phyloP scores from a whole-genome alignment of 805 yeast species.

The Ogataea pini region DNA sequence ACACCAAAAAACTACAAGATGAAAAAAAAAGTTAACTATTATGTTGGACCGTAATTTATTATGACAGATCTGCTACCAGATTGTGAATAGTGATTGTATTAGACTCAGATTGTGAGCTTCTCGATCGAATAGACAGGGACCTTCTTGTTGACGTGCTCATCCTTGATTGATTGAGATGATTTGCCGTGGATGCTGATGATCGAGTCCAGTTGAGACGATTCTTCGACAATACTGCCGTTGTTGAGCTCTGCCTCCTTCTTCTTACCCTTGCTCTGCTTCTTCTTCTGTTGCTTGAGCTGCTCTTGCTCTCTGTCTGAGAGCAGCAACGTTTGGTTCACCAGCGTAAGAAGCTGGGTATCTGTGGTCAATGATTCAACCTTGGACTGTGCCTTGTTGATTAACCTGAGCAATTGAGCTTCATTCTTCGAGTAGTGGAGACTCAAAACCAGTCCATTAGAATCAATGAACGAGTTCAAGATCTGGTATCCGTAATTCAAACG shows the following conservation, averaged over 20 bases:
- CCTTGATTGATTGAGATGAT: slow-evolving; percentile 24
- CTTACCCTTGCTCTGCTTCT: slow-evolving; percentile 19
- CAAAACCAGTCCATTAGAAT: slow-evolving; percentile 67
- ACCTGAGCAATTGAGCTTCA: slow-evolving; percentile 43
- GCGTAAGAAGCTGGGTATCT: slow-evolving; percentile 46
- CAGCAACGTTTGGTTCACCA: slow-evolving; percentile 46
- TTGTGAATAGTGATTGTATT: not conserved
- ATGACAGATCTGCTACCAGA: slow-evolving; percentile 6
- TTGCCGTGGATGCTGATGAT: slow-evolving; percentile 27
- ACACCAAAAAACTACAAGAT: not conserved
- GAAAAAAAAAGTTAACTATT: not conserved
- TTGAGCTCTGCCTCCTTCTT: slow-evolving; percentile 35
- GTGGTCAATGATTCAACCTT: slow-evolving; percentile 38
- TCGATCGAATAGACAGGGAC: slow-evolving; percentile 60
- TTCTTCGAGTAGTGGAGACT: slow-evolving; percentile 59
- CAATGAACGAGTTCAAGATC: slow-evolving; percentile 64
- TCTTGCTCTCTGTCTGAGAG: slow-evolving; percentile 21
- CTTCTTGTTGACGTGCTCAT: slow-evolving; percentile 40
- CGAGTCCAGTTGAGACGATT: slow-evolving; percentile 27
- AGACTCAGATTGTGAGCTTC: slow-evolving; percentile 40
- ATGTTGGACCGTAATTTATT: slow-evolving; percentile 3
- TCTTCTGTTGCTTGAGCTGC: slow-evolving; percentile 16
- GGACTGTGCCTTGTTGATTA: slow-evolving; percentile 47
- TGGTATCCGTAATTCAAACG: slow-evolving; percentile 55
- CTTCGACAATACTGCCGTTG: slow-evolving; percentile 29